A percentile compares a stretch with the other conserved stretches of the same genome.
These are phyloP conservation scores for Suillus weaverae DNA, from an alignment of 768 basidiomycete species.

Conservation along the genomic window DNA sequence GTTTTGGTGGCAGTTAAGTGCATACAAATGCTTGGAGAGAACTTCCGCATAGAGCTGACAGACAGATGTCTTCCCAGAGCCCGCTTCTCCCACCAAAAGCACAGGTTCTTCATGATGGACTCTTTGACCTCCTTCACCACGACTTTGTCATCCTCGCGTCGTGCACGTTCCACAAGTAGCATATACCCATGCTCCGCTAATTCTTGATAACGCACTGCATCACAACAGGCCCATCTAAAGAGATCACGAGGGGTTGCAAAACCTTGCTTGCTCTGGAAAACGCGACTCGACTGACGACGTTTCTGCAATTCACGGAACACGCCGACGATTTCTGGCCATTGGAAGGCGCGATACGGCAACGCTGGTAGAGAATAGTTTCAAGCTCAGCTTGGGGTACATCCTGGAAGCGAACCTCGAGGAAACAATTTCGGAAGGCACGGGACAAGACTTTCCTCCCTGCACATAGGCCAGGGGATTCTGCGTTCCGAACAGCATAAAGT, in stretches of 20 bases:
- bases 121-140: conserved; percentile 95
- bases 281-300: conserved; percentile 83
- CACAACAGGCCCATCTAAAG: conserved; percentile 94
- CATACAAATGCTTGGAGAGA: conserved; percentile 56
- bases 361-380: conserved; percentile 89
- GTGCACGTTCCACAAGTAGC: conserved; percentile 89
- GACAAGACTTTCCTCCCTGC: conserved; percentile 94
- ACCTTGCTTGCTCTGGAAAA: conserved; percentile 97
- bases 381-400: conserved; percentile 94
- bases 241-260: conserved; percentile 96
- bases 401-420: conserved; percentile 95
- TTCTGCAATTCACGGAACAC: conserved; percentile 95
- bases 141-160: conserved; percentile 80
- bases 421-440: conserved; percentile 94
- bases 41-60: conserved; percentile 86
- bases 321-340: conserved; percentile 83
- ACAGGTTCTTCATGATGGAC: conserved; percentile 88
- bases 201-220: conserved; percentile 87
- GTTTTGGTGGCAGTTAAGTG: conserved; percentile 95
- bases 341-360: conserved; percentile 91
- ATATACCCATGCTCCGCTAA: conserved; percentile 97
- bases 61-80: conserved; percentile 95
- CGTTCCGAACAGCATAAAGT: conserved; percentile 98
- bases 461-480: conserved; percentile 96
- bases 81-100: conserved; percentile 94